phyloP scores from a whole-genome alignment of 805 yeast species.

The Debaryomyces maramus region DNA sequence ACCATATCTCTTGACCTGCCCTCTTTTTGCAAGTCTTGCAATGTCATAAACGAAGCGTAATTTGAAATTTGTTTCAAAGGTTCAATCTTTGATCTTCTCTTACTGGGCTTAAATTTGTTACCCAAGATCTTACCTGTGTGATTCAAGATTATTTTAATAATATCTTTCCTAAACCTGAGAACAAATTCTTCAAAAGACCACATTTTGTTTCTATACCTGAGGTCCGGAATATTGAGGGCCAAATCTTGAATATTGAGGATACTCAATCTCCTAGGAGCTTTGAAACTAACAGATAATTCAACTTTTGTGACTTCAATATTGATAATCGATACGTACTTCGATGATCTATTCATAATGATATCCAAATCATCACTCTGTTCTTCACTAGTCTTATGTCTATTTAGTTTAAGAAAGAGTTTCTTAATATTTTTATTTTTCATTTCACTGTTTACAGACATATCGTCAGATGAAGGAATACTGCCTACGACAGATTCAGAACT shows the following conservation, averaged over 20 bases:
- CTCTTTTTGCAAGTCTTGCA: constrained; percentile 38
- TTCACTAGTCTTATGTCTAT: constrained; percentile 7
- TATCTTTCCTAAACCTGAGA: constrained; percentile 57
- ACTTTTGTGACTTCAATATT: constrained; percentile 35
- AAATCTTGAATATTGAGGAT: constrained; percentile 78
- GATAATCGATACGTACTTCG: constrained; percentile 41
- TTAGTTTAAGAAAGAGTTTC: background rate
- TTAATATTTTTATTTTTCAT: background rate
- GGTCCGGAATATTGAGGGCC: constrained; percentile 60
- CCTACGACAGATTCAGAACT: constrained; percentile 5
- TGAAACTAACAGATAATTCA: constrained; percentile 64
- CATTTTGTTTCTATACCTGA: constrained; percentile 41
- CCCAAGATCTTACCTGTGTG: constrained; percentile 78
- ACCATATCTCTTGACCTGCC: constrained; percentile 24
- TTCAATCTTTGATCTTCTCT: constrained; percentile 22
- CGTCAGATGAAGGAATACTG: constrained; percentile 9
- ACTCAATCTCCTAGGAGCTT: constrained; percentile 68
- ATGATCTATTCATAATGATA: constrained; percentile 43
- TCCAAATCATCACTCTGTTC: constrained; percentile 35
- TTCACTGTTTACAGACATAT: constrained; percentile 4
- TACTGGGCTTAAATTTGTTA: constrained; percentile 60
- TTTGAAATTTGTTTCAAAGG: constrained; percentile 43
- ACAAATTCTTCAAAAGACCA: constrained; percentile 75
- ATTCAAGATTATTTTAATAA: constrained; percentile 55
- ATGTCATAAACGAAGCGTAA: constrained; percentile 36